phyloP scores from a whole-genome alignment of 176 grass and related monocot genomes.

The Aegilops longissima region DNA sequence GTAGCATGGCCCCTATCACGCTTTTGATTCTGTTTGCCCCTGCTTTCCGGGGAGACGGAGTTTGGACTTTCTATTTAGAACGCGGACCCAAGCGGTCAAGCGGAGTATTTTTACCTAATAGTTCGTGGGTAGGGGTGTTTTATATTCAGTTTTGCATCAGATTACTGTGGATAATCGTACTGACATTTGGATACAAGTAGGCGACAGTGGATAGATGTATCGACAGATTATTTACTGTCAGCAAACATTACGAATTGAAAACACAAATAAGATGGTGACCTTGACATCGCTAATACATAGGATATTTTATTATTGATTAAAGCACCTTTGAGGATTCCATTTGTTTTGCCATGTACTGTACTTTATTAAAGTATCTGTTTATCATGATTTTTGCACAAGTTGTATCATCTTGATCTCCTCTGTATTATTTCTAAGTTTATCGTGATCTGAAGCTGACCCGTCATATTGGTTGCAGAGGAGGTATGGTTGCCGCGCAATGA shows the following conservation, averaged over 20 bases:
- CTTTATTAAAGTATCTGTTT: neutral
- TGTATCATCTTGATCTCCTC: neutral
- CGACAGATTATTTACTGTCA: neutral
- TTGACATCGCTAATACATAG: neutral
- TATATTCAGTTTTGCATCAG: neutral
- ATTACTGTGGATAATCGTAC: neutral
- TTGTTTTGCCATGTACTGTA: neutral
- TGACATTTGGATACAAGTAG: neutral
- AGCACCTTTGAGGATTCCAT: neutral
- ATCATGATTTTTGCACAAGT: neutral
- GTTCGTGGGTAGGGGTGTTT: neutral
- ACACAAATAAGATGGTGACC: neutral
- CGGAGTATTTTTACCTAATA: neutral
- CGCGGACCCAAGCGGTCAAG: neutral
- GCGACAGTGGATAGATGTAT: neutral
- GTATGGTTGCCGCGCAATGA: conserved; percentile 58
- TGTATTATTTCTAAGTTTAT: neutral
- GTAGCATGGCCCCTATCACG: neutral
- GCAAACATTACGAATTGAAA: neutral
- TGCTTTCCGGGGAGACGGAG: conserved; percentile 5
- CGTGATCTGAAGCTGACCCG: neutral
- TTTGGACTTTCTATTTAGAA: conserved; percentile 3
- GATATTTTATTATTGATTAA: neutral
- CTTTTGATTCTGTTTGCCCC: neutral
- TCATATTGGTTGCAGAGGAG: conserved; percentile 38